Conservation (phyloP, 805 yeast species). For the Cyberlindnera misumaiensis region DNA sequence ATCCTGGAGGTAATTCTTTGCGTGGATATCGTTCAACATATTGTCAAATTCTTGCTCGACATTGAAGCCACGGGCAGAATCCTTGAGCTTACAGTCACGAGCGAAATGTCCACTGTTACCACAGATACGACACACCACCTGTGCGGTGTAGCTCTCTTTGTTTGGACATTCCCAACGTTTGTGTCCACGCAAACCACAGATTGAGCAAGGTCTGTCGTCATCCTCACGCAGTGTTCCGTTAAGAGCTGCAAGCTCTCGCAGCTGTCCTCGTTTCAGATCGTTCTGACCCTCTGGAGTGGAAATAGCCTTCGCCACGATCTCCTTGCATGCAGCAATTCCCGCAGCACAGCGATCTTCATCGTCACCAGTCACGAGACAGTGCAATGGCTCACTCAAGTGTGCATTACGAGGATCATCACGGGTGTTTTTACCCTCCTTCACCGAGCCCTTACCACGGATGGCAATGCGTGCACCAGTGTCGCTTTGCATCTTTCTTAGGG, state of each 20-base stretch:
- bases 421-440: conserved; percentile 76
- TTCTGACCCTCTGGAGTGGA: conserved; percentile 90
- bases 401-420: conserved; percentile 31
- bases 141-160: conserved; percentile 41
- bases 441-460: conserved; percentile 93
- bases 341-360: conserved; percentile 65
- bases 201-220: conserved; percentile 52
- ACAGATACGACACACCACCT: conserved; percentile 67
- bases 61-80: conserved; percentile 8
- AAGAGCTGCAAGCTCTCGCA: conserved; percentile 84
- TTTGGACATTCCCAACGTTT: conserved; percentile 59
- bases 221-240: conserved; percentile 93
- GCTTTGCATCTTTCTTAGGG: conserved; percentile 70
- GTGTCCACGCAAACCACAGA: conserved; percentile 65
- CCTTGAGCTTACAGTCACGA: conserved; percentile 58
- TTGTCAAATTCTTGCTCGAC: conserved; percentile 45
- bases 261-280: conserved; percentile 82
- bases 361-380: conserved; percentile 82
- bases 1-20: conserved; percentile 13
- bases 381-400: conserved; percentile 72
- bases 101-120: conserved; percentile 84
- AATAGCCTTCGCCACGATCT: conserved; percentile 76
- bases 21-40: conserved; percentile 43
- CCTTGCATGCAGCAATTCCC: conserved; percentile 69
- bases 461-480: conserved; percentile 87